These are phyloP conservation scores for Austropuccinia psidii DNA, from an alignment of 1,284 basidiomycete genomes.

Conservation along the genomic window DNA sequence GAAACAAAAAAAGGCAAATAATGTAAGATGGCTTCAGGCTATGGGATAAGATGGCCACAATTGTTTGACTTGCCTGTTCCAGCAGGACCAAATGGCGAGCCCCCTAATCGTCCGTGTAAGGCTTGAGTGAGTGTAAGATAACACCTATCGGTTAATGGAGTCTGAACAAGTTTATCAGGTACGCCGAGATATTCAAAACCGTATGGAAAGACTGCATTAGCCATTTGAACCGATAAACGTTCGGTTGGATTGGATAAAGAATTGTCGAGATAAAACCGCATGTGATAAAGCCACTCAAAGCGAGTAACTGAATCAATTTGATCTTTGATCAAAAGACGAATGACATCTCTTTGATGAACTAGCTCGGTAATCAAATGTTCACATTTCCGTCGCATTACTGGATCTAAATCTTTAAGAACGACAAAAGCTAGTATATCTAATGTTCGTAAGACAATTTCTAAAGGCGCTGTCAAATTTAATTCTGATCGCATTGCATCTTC, in stretches of 20 bases:
- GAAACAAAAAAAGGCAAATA: constrained; percentile 1
- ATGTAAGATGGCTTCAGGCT: neutral
- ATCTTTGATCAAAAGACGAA: constrained; percentile 66
- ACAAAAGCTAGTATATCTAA: constrained; percentile 92
- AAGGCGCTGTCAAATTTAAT: constrained; percentile 58
- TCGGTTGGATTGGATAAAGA: constrained; percentile 66
- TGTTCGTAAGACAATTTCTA: constrained; percentile 70
- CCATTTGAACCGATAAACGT: constrained; percentile 68
- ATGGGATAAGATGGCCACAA: neutral
- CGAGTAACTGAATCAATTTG: constrained; percentile 60
- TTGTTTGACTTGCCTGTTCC: constrained; percentile 65
- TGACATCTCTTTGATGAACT: constrained; percentile 94
- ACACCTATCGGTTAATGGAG: constrained; percentile 93
- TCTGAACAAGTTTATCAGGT: constrained; percentile 92
- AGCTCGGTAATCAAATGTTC: constrained; percentile 98
- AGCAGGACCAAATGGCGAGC: constrained; percentile 94
- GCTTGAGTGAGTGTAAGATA: constrained; percentile 96
- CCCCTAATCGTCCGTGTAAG: constrained; percentile 85
- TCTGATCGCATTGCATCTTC: constrained; percentile 62
- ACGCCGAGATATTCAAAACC: constrained; percentile 99
- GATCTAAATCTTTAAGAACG: constrained; percentile 77
- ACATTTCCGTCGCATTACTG: constrained; percentile 88
- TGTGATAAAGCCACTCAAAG: constrained; percentile 94
- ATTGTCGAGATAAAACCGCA: constrained; percentile 90
- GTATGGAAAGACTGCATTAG: constrained; percentile 89